Conservation (phyloP, 495 filamentous ascomycete species). For the Apodospora peruviana region DNA sequence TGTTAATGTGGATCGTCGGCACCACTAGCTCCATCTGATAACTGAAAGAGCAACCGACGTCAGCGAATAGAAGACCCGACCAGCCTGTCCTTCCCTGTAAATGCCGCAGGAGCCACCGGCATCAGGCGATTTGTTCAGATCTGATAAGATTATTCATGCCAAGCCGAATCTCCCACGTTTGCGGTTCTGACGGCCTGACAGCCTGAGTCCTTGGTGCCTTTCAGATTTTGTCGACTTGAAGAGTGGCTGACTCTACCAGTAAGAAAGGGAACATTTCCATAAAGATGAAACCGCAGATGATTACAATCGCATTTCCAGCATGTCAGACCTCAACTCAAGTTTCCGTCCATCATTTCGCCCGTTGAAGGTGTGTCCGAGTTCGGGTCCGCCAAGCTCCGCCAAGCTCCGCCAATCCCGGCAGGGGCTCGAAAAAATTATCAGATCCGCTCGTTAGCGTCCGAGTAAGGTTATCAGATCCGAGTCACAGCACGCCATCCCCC, state of each 20-base stretch:
- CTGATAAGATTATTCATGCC: slow-evolving; percentile 39
- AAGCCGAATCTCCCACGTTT: slow-evolving; percentile 8
- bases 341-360: neutral
- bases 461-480: slow-evolving; percentile 50
- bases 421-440: slow-evolving; percentile 27
- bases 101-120: slow-evolving; percentile 18
- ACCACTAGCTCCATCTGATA: slow-evolving; percentile 32
- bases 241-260: neutral
- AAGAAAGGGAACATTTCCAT: neutral
- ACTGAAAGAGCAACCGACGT: slow-evolving; percentile 8
- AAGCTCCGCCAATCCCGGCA: slow-evolving; percentile 4
- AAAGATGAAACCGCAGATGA: neutral
- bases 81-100: slow-evolving; percentile 8
- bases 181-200: neutral
- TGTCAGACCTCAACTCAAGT: too few species aligned
- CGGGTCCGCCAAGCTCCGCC: slow-evolving; percentile 17
- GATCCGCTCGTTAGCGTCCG: slow-evolving; percentile 30
- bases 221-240: neutral
- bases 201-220: neutral
- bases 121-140: slow-evolving; percentile 20
- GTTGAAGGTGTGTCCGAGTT: slow-evolving; percentile 18
- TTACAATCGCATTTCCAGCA: too few species aligned
- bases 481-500: slow-evolving; percentile 20
- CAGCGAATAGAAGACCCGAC: slow-evolving; percentile 6
- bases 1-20: neutral